Evolutionary conservation across 441 rosid species (phyloP), one percentile per base, ranked within the genome.

Genomic region (Syzygium malaccense): DNA sequence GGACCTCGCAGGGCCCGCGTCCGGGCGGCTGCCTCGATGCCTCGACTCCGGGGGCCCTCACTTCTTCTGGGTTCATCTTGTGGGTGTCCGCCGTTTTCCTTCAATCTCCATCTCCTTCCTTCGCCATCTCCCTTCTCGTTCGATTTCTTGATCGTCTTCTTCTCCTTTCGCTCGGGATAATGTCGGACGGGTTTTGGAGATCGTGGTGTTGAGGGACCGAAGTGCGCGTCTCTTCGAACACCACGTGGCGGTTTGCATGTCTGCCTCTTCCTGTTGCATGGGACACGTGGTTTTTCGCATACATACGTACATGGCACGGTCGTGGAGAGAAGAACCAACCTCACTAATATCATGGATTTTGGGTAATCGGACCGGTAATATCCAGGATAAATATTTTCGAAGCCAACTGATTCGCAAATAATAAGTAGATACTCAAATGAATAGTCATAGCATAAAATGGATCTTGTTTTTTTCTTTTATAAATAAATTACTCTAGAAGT

Each of bases 21-120:
- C 98, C 97, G 0, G 97, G 95, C 2, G 95, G 97, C 90, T 96
- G 88, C 92, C 88, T 94, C 2, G 97, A 93, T 55, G 92, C 93
- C 23, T 95, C 94, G 7, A 93, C 94, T 0, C 96, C 96, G 4
- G 98, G 93, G 2, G 94, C 95, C 86, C 88, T 94, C 54, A 93
- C 94, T 55, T 88, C 93, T 58, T 94, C 97, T 4, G 94, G 90
- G 12, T 92, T 94, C 98, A 94, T 95, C 92, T 93, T 94, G 87
- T 94, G 93, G 6, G 97, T 95, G 64, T 96, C 97, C 25, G 97
- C 97, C 1, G 58, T 91, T 86, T 93, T 93, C 86, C 91, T 95
- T 95, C 96, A 94, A 3, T 94, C 95, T 71, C 90, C 92, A 9
- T 91, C 89, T 32, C 89, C 93, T 85, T 93, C 93, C 97, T 92